Evolutionary conservation across 2,329 filamentous ascomycete genomes (phyloP).

Genomic region (Calonectria ilicicola): DNA sequence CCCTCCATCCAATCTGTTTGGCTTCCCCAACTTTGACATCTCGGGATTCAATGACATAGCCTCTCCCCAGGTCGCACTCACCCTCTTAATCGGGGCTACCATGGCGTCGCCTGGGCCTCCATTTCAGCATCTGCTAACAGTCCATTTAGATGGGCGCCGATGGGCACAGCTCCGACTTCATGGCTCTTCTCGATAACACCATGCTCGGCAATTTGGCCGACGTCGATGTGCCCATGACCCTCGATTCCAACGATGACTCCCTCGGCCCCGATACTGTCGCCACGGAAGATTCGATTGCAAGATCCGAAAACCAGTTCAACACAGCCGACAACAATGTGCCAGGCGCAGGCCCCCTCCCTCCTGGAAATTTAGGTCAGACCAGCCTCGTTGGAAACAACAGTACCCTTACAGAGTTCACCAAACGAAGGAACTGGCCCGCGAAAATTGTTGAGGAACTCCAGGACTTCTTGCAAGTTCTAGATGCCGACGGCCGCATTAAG

Average conservation of each 20-base stretch:
- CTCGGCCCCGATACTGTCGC: constrained; percentile 33
- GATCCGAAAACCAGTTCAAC: constrained; percentile 50
- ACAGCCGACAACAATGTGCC: constrained; percentile 52
- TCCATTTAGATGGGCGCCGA: constrained; percentile 39
- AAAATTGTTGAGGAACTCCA: constrained; percentile 90
- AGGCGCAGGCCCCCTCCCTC: constrained; percentile 56
- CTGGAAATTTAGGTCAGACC: constrained; percentile 50
- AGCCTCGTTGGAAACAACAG: constrained; percentile 51
- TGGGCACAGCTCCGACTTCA: constrained; percentile 53
- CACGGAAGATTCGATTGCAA: constrained; percentile 46
- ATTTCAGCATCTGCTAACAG: constrained; percentile 31
- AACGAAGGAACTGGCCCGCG: constrained; percentile 83
- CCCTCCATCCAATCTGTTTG: constrained; percentile 49
- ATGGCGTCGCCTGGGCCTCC: constrained; percentile 19
- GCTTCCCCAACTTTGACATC: constrained; percentile 49
- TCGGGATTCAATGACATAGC: constrained; percentile 43
- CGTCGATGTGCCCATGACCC: constrained; percentile 58
- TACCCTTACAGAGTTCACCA: constrained; percentile 69
- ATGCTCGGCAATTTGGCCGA: constrained; percentile 53
- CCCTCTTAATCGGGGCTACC: constrained; percentile 26
- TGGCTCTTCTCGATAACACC: constrained; percentile 58
- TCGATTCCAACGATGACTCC: constrained; percentile 53
- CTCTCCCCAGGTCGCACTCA: constrained; percentile 38
- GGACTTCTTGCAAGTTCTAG: constrained; percentile 89
- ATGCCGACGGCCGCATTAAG: constrained; percentile 83